These are phyloP conservation scores for Pistacia atlantica DNA, from an alignment of 345 rosid genomes.

Conservation along the genomic window DNA sequence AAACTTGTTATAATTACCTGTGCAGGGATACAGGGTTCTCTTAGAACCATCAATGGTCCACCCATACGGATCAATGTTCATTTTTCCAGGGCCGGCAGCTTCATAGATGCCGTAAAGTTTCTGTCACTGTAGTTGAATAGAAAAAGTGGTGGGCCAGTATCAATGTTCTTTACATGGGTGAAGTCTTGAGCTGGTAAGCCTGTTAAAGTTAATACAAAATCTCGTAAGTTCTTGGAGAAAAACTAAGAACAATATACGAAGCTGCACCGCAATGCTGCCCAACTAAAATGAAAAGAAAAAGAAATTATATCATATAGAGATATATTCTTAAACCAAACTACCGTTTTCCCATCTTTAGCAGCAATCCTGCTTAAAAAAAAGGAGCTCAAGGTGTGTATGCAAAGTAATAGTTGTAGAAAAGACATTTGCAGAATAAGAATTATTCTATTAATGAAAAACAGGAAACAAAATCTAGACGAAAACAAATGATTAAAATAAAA, in stretches of 20 bases:
- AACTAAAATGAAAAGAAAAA: constrained; percentile 5
- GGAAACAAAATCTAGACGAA: neutral
- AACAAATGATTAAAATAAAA: neutral
- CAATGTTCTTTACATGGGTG: constrained; percentile 59
- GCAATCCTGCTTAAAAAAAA: neutral
- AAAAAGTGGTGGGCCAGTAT: constrained; percentile 68
- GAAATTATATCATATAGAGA: neutral
- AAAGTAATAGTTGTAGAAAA: neutral
- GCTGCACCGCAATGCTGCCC: constrained; percentile 11
- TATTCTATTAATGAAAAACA: neutral
- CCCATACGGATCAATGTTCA: constrained; percentile 70
- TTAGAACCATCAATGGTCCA: constrained; percentile 64
- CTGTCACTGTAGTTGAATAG: constrained; percentile 80
- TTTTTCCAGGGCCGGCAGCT: constrained; percentile 67
- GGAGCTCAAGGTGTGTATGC: neutral
- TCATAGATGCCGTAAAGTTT: constrained; percentile 75
- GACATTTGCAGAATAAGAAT: neutral
- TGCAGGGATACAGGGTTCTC: constrained; percentile 49
- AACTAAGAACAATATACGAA: constrained; percentile 7
- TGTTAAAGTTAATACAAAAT: constrained; percentile 26
- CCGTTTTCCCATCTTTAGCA: neutral
- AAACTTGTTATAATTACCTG: constrained; percentile 51
- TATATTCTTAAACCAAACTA: neutral
- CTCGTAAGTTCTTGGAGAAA: constrained; percentile 13
- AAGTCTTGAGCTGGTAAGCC: constrained; percentile 66